Conservation (phyloP, 495 filamentous ascomycete genomes). For the Bathelium albidoporum region DNA sequence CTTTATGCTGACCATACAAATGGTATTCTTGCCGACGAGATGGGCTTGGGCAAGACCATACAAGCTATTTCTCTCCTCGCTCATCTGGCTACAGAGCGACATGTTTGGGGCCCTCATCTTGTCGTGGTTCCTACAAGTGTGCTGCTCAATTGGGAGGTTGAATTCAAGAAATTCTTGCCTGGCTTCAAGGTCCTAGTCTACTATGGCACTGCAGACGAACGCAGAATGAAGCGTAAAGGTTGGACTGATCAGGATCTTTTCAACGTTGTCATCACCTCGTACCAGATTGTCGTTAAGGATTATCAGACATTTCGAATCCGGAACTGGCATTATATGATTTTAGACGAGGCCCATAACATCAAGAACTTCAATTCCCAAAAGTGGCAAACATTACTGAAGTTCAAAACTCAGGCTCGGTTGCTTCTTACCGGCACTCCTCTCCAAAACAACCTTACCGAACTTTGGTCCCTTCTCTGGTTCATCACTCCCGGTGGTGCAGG, state of each 20-base stretch:
- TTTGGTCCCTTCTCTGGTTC: conserved; percentile 97
- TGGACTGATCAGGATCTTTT: conserved; percentile 69
- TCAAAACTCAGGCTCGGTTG: conserved; percentile 77
- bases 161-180: conserved; percentile 98
- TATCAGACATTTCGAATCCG: conserved; percentile 83
- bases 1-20: conserved; percentile 90
- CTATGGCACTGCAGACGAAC: conserved; percentile 87
- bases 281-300: conserved; percentile 91
- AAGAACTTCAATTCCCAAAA: conserved; percentile 97
- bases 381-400: conserved; percentile 89
- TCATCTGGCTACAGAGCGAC: conserved; percentile 81
- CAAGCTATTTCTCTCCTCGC: conserved; percentile 94
- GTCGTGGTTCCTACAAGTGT: conserved; percentile 97
- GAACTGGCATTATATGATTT: conserved; percentile 96
- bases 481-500: conserved; percentile 68
- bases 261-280: conserved; percentile 96
- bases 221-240: conserved; percentile 76
- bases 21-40: conserved; percentile 97
- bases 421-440: conserved; percentile 91
- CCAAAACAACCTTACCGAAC: conserved; percentile 91
- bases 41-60: conserved; percentile 98
- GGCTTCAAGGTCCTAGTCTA: conserved; percentile 98
- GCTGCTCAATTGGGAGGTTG: conserved; percentile 99
- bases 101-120: conserved; percentile 92
- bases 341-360: conserved; percentile 99